Evolutionary conservation across 768 basidiomycete genomes (phyloP).

Genomic region (Udeniomyces megalosporus): DNA sequence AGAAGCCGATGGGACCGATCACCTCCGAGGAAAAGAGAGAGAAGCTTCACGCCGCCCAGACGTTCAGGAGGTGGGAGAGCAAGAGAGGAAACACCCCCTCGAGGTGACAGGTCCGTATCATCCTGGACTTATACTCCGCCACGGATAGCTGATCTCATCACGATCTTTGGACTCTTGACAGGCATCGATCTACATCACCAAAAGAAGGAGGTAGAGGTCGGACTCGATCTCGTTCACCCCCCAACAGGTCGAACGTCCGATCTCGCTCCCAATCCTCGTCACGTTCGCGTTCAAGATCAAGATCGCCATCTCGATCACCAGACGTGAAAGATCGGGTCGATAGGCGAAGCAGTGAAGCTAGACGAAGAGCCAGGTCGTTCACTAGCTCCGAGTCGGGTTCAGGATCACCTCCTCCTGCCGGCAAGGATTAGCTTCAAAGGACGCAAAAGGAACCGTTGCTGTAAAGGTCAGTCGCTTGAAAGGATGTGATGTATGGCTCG

Average conservation of each 20-base stretch:
- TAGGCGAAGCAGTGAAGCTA: no score
- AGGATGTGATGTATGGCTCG: no score
- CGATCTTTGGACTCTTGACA: not conserved
- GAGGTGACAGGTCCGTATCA: not conserved
- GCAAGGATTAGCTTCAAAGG: no score
- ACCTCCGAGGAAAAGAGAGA: not conserved
- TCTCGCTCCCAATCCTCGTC: not conserved
- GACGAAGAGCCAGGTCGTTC: no score
- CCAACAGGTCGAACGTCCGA: not conserved
- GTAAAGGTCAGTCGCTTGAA: no score
- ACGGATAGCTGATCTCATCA: no score
- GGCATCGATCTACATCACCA: not conserved
- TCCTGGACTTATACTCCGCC: no score
- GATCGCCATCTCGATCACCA: not conserved
- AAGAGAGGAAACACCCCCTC: not conserved
- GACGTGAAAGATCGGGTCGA: no score
- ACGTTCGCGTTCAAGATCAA: not conserved
- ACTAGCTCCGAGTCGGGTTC: no score
- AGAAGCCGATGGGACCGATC: not conserved
- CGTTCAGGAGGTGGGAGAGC: not conserved
- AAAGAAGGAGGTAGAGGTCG: not conserved
- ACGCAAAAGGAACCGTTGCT: no score
- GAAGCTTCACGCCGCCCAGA: not conserved
- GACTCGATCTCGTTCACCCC: not conserved
- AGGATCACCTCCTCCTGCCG: no score